Conservation (phyloP, 2,329 filamentous ascomycete species). For the Nectriaceae sp. region DNA sequence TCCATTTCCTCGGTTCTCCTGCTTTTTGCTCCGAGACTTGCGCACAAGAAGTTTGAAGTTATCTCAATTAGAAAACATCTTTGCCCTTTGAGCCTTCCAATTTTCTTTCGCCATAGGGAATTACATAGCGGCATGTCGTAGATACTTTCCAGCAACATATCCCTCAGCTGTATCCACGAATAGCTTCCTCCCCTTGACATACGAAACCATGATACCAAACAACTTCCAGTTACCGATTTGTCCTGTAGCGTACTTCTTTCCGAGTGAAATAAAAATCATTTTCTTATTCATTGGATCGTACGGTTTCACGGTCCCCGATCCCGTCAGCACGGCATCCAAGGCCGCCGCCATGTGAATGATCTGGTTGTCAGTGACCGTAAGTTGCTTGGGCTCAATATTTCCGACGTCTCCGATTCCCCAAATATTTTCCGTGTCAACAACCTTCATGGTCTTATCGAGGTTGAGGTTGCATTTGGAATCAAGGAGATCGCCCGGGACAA, state of each 20-base stretch:
- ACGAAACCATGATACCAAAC: conserved; percentile 32
- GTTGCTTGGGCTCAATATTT: conserved; percentile 41
- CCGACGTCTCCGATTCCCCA: conserved; percentile 47
- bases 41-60: no score
- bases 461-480: conserved; percentile 35
- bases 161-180: conserved; percentile 33
- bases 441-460: conserved; percentile 36
- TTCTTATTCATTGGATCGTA: conserved; percentile 27
- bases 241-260: conserved; percentile 30
- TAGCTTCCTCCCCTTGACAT: conserved; percentile 36
- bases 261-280: conserved; percentile 32
- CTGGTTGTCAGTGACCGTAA: conserved; percentile 34
- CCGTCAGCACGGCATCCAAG: conserved; percentile 29
- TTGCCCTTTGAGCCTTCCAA: no score
- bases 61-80: no score
- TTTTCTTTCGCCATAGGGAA: no score
- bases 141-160: conserved; percentile 31
- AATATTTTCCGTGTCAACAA: conserved; percentile 35
- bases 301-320: not conserved
- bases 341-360: conserved; percentile 34
- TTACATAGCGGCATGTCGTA: conserved; percentile 32
- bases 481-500: conserved; percentile 36
- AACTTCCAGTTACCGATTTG: conserved; percentile 37
- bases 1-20: no score
- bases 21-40: no score